Conservation (phyloP, 345 rosid species). For the Eucalyptus victrix region DNA sequence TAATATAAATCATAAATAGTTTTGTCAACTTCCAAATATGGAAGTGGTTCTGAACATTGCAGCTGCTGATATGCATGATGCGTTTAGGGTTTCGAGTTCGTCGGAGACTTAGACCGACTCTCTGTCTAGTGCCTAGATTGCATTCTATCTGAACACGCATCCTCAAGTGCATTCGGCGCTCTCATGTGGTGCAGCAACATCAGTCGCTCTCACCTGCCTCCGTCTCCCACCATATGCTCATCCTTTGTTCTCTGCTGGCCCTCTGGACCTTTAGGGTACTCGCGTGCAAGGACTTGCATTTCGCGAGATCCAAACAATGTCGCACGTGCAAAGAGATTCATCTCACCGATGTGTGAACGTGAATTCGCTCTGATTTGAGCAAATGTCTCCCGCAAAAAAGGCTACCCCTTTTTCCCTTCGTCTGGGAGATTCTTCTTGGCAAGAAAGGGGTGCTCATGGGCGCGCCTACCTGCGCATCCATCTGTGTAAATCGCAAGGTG, state of each 20-base stretch:
- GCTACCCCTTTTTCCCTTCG: background rate
- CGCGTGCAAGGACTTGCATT: background rate
- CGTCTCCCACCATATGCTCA: background rate
- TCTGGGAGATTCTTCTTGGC: background rate
- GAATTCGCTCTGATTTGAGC: background rate
- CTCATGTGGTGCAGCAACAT: background rate
- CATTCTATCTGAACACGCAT: background rate
- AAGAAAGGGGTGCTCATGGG: background rate
- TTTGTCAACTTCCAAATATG: background rate
- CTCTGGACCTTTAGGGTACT: background rate
- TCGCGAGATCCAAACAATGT: background rate
- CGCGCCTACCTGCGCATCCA: background rate
- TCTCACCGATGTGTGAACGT: background rate
- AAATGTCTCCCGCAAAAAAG: background rate
- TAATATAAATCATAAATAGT: background rate
- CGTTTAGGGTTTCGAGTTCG: background rate
- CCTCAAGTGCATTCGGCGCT: background rate
- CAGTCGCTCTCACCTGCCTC: background rate
- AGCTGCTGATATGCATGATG: background rate
- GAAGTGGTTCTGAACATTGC: background rate
- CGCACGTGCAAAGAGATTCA: background rate
- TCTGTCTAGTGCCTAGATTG: background rate
- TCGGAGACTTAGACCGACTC: background rate
- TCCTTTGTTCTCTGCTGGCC: background rate
- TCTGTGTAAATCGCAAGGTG: background rate